These are phyloP conservation scores for Bathelium albidoporum DNA, from an alignment of 495 filamentous ascomycete species.

Conservation along the genomic window DNA sequence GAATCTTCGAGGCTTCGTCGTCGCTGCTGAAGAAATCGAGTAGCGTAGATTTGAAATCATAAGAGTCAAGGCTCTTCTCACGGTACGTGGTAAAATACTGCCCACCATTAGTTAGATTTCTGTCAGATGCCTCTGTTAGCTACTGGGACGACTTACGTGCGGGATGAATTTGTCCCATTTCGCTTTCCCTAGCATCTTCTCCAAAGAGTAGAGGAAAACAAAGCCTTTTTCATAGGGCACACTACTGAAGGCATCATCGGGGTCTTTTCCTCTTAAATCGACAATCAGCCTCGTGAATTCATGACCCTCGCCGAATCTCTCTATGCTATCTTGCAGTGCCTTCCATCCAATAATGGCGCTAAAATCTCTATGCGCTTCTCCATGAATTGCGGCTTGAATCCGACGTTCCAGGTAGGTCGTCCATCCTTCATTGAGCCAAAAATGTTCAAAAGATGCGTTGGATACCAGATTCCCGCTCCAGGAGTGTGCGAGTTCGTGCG, in stretches of 20 bases:
- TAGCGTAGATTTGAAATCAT: constrained; percentile 82
- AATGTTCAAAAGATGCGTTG: constrained; percentile 90
- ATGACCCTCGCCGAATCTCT: constrained; percentile 66
- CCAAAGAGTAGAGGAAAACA: constrained; percentile 71
- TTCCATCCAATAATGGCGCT: constrained; percentile 78
- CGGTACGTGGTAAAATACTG: constrained; percentile 78
- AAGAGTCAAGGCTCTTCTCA: constrained; percentile 74
- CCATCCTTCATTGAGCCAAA: constrained; percentile 97
- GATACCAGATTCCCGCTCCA: constrained; percentile 94
- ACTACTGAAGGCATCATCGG: constrained; percentile 86
- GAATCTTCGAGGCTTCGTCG: constrained; percentile 50
- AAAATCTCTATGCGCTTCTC: constrained; percentile 78
- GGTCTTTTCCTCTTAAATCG: constrained; percentile 79
- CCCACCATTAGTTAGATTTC: background rate
- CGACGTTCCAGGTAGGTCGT: constrained; percentile 86
- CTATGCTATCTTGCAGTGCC: constrained; percentile 61
- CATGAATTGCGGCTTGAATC: constrained; percentile 57
- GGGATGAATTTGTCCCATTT: constrained; percentile 92
- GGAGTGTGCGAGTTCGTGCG: constrained; percentile 82
- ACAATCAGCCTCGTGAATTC: constrained; percentile 87
- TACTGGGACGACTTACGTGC: constrained; percentile 39
- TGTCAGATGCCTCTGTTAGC: background rate
- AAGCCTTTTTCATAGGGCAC: constrained; percentile 78
- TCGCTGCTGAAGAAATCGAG: constrained; percentile 72
- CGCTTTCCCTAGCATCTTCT: constrained; percentile 70